Evolutionary conservation across 1,139 yeast genomes (phyloP), one percentile per base, ranked within the genome.

Genomic region (Ogataea hybrid): DNA sequence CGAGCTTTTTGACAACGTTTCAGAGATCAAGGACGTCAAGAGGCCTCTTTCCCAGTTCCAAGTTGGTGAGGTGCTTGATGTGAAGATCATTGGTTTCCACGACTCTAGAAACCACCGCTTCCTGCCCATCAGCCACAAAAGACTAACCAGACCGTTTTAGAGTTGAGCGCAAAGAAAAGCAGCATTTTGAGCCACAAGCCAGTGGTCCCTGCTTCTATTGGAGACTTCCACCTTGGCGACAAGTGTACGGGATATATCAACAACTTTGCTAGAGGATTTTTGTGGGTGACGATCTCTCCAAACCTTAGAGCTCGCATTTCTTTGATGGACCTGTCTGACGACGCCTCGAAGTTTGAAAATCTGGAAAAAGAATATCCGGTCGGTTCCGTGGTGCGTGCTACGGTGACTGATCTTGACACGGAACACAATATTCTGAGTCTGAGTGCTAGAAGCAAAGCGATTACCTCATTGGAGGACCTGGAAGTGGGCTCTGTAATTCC

Each of bases 211-310:
- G 49, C 68, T 28, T 62, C 69, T 15, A 53, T 77, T 35, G 60
- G 68, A 7, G 70, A 71, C 43, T 54, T 75, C 37, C 57, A 65
- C 12, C 62, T 59, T 21, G 84, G 80, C 20, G 62, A 67, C 30
- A 61, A 68, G 37, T 69, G 73, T 52, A 54, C 66, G 18, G 79
- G 73, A 2, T 82, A 65, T 57, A 75, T 84, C 44, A 79, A 78
- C 59, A 74, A 75, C 56, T 62, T 70, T 60, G 68, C 75, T 39
- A 66, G 70, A 55, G 77, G 80, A 45, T 64, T 71, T 49, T 71
- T 81, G 23, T 85, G 89, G 82, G 84, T 82, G 28, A 79, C 84
- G 28, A 60, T 88, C 28, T 71, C 89, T 1, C 92, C 95, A 21
- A 67, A 73, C 20, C 67, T 84, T 29, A 77, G 75, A 44, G 96